Evolutionary conservation across 805 yeast species (phyloP).

Genomic region (Wickerhamiella shivajii): DNA sequence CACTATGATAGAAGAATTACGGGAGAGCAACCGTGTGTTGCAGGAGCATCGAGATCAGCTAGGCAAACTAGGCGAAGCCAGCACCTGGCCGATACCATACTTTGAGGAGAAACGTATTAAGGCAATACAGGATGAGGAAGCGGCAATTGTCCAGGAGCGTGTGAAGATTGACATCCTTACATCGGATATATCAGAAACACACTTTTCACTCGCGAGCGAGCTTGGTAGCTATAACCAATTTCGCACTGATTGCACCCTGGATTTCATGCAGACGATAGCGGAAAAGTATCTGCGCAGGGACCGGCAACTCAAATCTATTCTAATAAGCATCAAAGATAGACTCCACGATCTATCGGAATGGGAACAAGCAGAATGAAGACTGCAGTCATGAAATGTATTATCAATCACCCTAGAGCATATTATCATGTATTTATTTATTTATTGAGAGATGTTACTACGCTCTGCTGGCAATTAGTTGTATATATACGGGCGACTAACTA

Average conservation of each 20-base stretch:
- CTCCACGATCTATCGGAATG: too few relatives aligned
- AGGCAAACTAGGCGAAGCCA: constrained; percentile 14
- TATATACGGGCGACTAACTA: too few relatives aligned
- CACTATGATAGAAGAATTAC: constrained; percentile 17
- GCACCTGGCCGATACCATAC: constrained; percentile 22
- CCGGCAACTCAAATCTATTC: too few relatives aligned
- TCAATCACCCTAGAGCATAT: too few relatives aligned
- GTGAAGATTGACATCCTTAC: constrained; percentile 21
- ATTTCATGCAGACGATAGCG: constrained; percentile 14
- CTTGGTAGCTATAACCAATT: constrained; percentile 23
- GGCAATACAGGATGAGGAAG: constrained; percentile 21
- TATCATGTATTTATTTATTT: too few relatives aligned
- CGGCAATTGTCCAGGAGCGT: constrained; percentile 20
- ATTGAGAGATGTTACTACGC: too few relatives aligned
- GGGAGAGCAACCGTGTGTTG: constrained; percentile 15
- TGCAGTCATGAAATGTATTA: too few relatives aligned
- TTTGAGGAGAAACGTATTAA: constrained; percentile 25
- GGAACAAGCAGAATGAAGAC: too few relatives aligned
- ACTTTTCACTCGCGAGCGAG: constrained; percentile 26
- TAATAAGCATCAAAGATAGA: too few relatives aligned
- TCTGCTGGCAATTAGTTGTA: too few relatives aligned
- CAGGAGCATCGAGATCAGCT: constrained; percentile 16
- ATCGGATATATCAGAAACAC: constrained; percentile 22
- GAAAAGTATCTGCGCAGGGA: constrained; percentile 1
- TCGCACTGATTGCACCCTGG: constrained; percentile 23